Conservation (phyloP, 805 yeast species). For the Torulaspora maleeae region DNA sequence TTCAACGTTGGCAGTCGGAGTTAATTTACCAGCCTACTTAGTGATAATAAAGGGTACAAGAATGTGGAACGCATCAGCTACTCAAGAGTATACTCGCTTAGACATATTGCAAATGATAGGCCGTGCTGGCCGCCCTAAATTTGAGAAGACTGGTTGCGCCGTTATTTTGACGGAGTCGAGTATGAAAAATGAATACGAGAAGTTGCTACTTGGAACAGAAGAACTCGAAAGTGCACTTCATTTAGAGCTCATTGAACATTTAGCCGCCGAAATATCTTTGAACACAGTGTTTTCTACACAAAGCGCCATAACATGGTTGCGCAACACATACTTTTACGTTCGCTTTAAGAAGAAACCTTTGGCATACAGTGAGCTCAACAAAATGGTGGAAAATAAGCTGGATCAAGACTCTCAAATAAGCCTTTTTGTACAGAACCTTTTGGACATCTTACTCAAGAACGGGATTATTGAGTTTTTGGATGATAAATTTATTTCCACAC, state of each 20-base stretch:
- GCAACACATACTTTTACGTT: conserved; percentile 47
- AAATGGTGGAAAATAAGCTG: conserved; percentile 10
- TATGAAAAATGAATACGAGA: conserved; percentile 39
- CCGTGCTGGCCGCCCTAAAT: conserved; percentile 60
- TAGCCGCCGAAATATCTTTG: conserved; percentile 44
- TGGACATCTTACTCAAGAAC: conserved; percentile 34
- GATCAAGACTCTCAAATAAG: conserved; percentile 34
- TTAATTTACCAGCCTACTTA: conserved; percentile 56
- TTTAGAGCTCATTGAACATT: conserved; percentile 37
- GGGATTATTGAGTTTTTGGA: conserved; percentile 28
- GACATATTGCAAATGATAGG: conserved; percentile 63
- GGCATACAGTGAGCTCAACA: conserved; percentile 36
- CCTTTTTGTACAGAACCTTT: conserved; percentile 34
- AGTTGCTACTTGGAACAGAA: conserved; percentile 41
- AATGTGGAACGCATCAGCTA: conserved; percentile 48
- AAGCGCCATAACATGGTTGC: conserved; percentile 45
- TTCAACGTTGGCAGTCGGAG: conserved; percentile 58
- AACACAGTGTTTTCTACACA: conserved; percentile 37
- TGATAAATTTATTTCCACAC: conserved; percentile 32
- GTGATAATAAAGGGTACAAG: conserved; percentile 61
- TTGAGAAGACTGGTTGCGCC: conserved; percentile 46
- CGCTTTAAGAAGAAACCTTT: conserved; percentile 40
- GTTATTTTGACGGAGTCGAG: conserved; percentile 44
- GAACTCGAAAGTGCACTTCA: conserved; percentile 47
- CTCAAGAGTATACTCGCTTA: conserved; percentile 50